Percentiles rank a stretch among this genome's conserved stretches.
phyloP scores from a whole-genome alignment of 306 rosid genomes.

The Lathyrus oleraceus region DNA sequence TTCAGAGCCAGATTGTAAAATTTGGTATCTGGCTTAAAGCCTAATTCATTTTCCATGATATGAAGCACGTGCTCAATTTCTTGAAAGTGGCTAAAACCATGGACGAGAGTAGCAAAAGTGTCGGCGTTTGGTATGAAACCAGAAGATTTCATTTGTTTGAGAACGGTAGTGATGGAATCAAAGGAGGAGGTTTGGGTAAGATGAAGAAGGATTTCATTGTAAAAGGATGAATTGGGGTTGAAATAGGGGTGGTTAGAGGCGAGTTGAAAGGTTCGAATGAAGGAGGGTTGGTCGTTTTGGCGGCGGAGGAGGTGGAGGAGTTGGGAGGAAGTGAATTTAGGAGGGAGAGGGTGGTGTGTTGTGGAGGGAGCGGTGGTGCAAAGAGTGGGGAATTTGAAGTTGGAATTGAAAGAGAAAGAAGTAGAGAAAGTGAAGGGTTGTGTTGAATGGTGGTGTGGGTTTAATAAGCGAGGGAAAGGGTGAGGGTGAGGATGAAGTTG shows the following conservation, averaged over 20 bases:
- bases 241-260: constrained; percentile 75
- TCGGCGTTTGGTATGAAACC: constrained; percentile 35
- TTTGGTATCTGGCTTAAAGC: constrained; percentile 55
- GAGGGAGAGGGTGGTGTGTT: constrained; percentile 63
- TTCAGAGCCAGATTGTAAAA: constrained; percentile 63
- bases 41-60: constrained; percentile 60
- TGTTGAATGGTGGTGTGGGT: constrained; percentile 26
- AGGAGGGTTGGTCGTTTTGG: constrained; percentile 69
- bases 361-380: constrained; percentile 34
- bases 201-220: constrained; percentile 54
- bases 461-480: constrained; percentile 39
- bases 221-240: constrained; percentile 41
- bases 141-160: constrained; percentile 49
- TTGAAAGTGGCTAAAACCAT: constrained; percentile 49
- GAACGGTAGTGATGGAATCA: constrained; percentile 51
- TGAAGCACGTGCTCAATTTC: constrained; percentile 44
- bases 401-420: constrained; percentile 29
- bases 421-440: constrained; percentile 31
- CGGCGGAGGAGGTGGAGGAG: constrained; percentile 69
- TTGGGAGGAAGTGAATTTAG: constrained; percentile 59
- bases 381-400: constrained; percentile 34
- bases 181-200: constrained; percentile 56
- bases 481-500: constrained; percentile 36
- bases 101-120: constrained; percentile 55
- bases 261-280: constrained; percentile 64